Base-by-base conservation (phyloP, 1,284 basidiomycete genomes). In the Vanrija sp. region DNA sequence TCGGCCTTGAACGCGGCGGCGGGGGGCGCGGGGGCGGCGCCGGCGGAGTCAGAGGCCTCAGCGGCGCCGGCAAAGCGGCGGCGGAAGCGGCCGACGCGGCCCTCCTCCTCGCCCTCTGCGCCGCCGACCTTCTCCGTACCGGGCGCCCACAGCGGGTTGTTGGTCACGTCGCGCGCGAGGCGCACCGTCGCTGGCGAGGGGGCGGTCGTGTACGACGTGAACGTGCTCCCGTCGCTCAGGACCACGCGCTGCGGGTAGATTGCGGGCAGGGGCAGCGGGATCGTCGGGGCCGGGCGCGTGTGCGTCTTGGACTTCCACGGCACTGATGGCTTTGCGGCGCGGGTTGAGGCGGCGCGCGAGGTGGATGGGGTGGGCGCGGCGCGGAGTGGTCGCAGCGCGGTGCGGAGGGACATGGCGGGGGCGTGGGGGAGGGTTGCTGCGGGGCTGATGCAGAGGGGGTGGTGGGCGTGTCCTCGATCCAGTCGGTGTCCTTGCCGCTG, bases 191-290 rank as follows among this genome's bases (percentile, higher is more conserved):
- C 73, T 3, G 86, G 85, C 5, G 84, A 83, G 0, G 90, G 90
- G 0, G 89, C 89, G 0, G 90, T 92, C 9, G 87, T 88, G 81
- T 85, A 87, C 62, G 91, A 87, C 2, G 83, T 84, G 72, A 89
- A 90, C 1, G 87, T 87, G 18, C 86, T 86, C n/a, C 89, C 89
- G 74, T 93, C 90, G 0, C 88, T 84, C 61, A 88, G 84, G 53
- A 88, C 81, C 57, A 93, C 86, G 54, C 80, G 83, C 73, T 92
- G 89, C 6, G 88, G 85, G 71, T 86, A 93, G 59, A 86, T 84
- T 18, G 88, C 87, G 0, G 90, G 85, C 61, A 90, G 76, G 3
- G 90, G 89, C 57, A 85, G 84, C 4, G 89, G 89, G 1, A 92
- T 79, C 7, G 78, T 73, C 12, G 83, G 82, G 38, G 79, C 37